Evolutionary conservation across 306 rosid genomes (phyloP), one percentile per base, ranked within the genome.

Genomic region (Cicer yamashitae): DNA sequence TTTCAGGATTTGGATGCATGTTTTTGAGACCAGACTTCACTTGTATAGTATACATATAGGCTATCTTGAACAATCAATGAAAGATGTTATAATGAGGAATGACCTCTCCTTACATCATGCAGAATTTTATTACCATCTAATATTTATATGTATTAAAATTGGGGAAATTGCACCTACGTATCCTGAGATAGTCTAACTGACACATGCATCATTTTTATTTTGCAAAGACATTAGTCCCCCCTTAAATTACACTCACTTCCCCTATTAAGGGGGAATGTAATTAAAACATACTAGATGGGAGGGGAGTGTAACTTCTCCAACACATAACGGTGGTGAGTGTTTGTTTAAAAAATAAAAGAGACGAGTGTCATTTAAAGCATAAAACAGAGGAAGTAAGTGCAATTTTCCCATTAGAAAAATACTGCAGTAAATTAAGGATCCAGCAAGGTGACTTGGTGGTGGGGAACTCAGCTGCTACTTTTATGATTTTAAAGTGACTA

Each of bases 21-120:
- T 18, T 63, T 53, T 38, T 3, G 30, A 22, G 6, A 30, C 3
- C 6, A 48, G 45, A 18, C 45, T 15, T 69, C 52, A 47, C 7
- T 59, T 59, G 43, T 47, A 56, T 44, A 67, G 50, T 44, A 66
- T 66, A 66, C 12, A 54, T 25, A 50, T 14, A 50, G 39, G 52
- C 25, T 50, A 40, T 60, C 59, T 48, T 51, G 15, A 63, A 22
- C 45, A 51, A 65, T 2, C 15, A 70, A 52, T 76, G 65, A 53
- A 76, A 54, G 61, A 54, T 54, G 54, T 52, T 51, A 76, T 47
- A 74, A 46, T 60, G 60, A 74, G 70, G 59, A 59, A 34, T 15
- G 60, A 44, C 50, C 69, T 74, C 44, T 14, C 56, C 52, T 45
- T 61, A 34, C 71, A 48, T 30, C 52, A 17, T 50, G 12, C 37